phyloP scores from a whole-genome alignment of 1,284 basidiomycete species.

The Pyrrhoderma lamaoense region DNA sequence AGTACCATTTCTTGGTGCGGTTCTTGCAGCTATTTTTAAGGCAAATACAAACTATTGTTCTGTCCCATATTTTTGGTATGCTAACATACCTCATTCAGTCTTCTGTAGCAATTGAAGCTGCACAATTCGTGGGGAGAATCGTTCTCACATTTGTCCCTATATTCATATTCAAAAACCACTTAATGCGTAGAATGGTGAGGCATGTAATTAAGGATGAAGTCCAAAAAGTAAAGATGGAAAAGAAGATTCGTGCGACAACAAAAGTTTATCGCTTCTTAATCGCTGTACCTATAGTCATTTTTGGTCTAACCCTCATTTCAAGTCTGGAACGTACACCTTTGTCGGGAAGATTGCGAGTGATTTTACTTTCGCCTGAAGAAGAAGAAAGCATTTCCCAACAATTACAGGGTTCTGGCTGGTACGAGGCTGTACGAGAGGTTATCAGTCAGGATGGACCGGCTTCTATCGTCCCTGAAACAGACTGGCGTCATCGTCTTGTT shows the following conservation, averaged over 20 bases:
- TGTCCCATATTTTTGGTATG: not conserved
- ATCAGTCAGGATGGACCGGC: conserved; percentile 62
- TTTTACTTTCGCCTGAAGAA: conserved; percentile 84
- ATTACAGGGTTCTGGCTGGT: conserved; percentile 80
- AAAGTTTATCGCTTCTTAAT: conserved; percentile 53
- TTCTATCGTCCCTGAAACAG: conserved; percentile 53
- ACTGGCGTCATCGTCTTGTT: conserved; percentile 87
- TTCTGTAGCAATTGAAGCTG: conserved; percentile 50
- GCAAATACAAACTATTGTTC: conserved; percentile 27
- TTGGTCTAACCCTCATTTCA: conserved; percentile 68
- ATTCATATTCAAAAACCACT: conserved; percentile 45
- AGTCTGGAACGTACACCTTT: conserved; percentile 78
- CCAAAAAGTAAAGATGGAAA: conserved; percentile 37
- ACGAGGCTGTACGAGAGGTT: conserved; percentile 71
- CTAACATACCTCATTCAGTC: conserved; percentile 29
- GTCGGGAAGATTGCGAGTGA: conserved; percentile 82
- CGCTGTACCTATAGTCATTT: conserved; percentile 59
- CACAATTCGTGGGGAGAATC: conserved; percentile 58
- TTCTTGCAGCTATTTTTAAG: conserved; percentile 40
- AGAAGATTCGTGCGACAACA: conserved; percentile 37
- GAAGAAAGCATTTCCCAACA: conserved; percentile 77
- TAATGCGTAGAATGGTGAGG: conserved; percentile 31
- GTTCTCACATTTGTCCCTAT: conserved; percentile 67
- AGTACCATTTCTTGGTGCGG: conserved; percentile 31
- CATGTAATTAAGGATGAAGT: conserved; percentile 40